Evolutionary conservation across 345 rosid genomes (phyloP), one percentile per base, ranked within the genome.

Genomic region (Bretschneidera sinensis): DNA sequence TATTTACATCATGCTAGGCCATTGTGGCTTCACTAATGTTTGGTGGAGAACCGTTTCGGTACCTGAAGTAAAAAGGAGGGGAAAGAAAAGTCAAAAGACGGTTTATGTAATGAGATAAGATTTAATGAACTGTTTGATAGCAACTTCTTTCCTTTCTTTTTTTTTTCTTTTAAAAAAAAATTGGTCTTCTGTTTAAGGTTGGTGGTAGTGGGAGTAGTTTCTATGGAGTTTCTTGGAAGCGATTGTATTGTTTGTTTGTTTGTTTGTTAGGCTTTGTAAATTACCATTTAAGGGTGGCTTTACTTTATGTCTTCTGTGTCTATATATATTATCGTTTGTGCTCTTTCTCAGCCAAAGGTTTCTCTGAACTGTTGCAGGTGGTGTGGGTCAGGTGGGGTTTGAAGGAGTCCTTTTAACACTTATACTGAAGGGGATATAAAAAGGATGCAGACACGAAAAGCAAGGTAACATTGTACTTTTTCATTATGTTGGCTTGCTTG

Each of bases 141-240:
- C 67, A 33, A 73, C 74, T 48, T 60, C 20, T 24, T 62, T 73
- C n/a, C n/a, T n/a, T 72, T 52, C 25, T 64, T 67, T 9, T 35
- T 25, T 60, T 59, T 74, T 61, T 35, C 49, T n/a, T 52, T 55
- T 58, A 17, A 34, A 67, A 51, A 51, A 39, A 55, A 67, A 54
- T 69, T 56, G 57, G 24, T 65, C 28, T 33, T 65, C 73, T 57
- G 66, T 57, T 48, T 79, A 47, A 66, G 87, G 86, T 91, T 83
- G 96, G 86, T 91, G 75, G 83, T 86, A 83, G 95, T 86, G 98
- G 88, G 69, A 83, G 84, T 85, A 60, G 91, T 79, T 88, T 80
- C 65, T 67, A 39, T 78, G 78, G 90, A 91, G 98, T 91, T 86
- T 79, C 86, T 86, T 91, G 73, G 76, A 88, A 91, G 97, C 82